These are phyloP conservation scores for Jimgerdemannia lactiflua DNA, from an alignment of 192 early-diverging fungal species.

Conservation along the genomic window DNA sequence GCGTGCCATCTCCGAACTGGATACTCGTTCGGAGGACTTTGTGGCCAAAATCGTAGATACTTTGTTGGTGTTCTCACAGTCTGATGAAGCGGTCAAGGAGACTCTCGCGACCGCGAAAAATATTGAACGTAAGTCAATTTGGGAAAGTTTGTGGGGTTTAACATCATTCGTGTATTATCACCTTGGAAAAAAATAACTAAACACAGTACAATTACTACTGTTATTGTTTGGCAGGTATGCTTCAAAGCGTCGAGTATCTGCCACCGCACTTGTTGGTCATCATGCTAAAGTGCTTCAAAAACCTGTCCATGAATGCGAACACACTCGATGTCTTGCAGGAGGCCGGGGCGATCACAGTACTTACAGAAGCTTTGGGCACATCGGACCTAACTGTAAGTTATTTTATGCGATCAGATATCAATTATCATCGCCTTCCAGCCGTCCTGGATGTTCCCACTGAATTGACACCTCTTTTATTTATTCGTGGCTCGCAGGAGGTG, in stretches of 20 bases:
- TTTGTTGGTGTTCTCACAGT: slow-evolving; percentile 52
- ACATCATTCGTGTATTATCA: slow-evolving; percentile 3
- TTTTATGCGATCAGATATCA: slow-evolving; percentile 1
- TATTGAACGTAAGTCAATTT: slow-evolving; percentile 34
- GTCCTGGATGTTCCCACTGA: too few relatives aligned
- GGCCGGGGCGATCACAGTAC: slow-evolving; percentile 40
- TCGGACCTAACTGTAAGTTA: too few relatives aligned
- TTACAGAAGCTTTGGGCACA: slow-evolving; percentile 41
- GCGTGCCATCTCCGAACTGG: slow-evolving; percentile 32
- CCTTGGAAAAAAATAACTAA: not conserved
- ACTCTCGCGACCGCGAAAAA: slow-evolving; percentile 35
- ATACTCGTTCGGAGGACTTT: slow-evolving; percentile 25
- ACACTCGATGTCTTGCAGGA: slow-evolving; percentile 45
- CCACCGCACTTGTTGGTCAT: slow-evolving; percentile 28
- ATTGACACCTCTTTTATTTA: too few relatives aligned
- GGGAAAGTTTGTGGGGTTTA: not conserved
- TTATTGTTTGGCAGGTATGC: slow-evolving; percentile 28
- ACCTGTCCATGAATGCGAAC: slow-evolving; percentile 58
- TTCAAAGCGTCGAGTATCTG: slow-evolving; percentile 38
- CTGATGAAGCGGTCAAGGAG: slow-evolving; percentile 52
- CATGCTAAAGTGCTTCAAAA: slow-evolving; percentile 60
- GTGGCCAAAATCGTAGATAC: slow-evolving; percentile 46
- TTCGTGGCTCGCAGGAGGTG: slow-evolving; percentile 45
- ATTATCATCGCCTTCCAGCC: slow-evolving; percentile 4
- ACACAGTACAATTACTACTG: too few relatives aligned